Evolutionary conservation across 441 rosid genomes (phyloP).

Genomic region (Cnidoscolus chayamansa): DNA sequence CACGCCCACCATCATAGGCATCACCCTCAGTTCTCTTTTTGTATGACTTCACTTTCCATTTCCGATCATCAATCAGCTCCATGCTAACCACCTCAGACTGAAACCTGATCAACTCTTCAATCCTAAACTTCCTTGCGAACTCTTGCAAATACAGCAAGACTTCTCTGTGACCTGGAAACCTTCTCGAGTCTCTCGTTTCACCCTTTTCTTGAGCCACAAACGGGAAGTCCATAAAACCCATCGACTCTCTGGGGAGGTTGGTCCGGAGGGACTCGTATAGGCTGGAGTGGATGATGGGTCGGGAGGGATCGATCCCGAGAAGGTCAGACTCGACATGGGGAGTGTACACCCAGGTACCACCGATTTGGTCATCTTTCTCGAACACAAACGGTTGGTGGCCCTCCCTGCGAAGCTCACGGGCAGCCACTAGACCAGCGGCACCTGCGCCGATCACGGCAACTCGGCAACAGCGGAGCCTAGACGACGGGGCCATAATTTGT

Average conservation of each 20-base stretch:
- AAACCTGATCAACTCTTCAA: conserved; percentile 54
- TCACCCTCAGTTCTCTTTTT: conserved; percentile 5
- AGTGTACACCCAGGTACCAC: conserved; percentile 67
- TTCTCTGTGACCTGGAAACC: conserved; percentile 68
- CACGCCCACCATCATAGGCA: not conserved
- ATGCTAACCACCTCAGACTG: conserved; percentile 55
- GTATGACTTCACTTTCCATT: conserved; percentile 50
- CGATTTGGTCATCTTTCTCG: conserved; percentile 40
- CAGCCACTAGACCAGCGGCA: conserved; percentile 59
- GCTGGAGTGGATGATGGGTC: conserved; percentile 49
- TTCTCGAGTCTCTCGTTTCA: conserved; percentile 48
- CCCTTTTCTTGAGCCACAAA: conserved; percentile 37
- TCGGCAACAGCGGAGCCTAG: conserved; percentile 13
- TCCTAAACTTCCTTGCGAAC: conserved; percentile 51
- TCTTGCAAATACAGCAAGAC: conserved; percentile 59
- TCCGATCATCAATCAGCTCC: conserved; percentile 21
- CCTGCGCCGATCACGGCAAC: conserved; percentile 81
- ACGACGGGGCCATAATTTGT: too few species aligned
- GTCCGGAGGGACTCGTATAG: conserved; percentile 62
- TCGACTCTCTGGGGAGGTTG: conserved; percentile 59
- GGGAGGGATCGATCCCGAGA: conserved; percentile 41
- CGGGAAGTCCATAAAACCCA: conserved; percentile 68
- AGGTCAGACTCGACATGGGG: conserved; percentile 48
- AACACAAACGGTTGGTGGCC: conserved; percentile 51
- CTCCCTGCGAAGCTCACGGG: conserved; percentile 57